These are phyloP conservation scores for Pyrrhoderma lamaoense DNA, from an alignment of 1,284 basidiomycete genomes.

Conservation along the genomic window DNA sequence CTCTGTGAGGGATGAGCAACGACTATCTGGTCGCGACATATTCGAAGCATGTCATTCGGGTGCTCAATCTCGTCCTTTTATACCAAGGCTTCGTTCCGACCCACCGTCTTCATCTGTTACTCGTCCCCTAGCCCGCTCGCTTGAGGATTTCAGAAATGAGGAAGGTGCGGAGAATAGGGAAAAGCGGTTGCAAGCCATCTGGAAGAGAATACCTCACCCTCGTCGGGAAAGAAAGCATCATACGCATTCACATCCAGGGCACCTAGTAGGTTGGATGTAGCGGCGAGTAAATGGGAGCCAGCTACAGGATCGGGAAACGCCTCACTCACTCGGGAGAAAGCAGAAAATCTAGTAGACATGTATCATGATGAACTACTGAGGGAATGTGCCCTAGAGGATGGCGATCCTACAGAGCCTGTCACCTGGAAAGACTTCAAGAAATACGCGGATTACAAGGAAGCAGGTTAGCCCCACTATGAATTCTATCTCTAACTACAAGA, in stretches of 20 bases:
- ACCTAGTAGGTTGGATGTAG: constrained; percentile 24
- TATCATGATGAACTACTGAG: constrained; percentile 76
- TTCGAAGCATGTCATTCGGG: constrained; percentile 46
- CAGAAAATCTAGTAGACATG: constrained; percentile 56
- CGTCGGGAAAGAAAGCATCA: constrained; percentile 19
- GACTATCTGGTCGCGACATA: constrained; percentile 25
- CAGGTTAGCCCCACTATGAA: constrained; percentile 38
- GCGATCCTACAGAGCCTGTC: constrained; percentile 37
- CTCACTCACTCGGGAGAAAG: constrained; percentile 57
- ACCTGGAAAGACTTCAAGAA: constrained; percentile 75
- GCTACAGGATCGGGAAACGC: constrained; percentile 26
- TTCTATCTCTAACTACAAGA: too few relatives aligned
- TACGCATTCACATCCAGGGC: constrained; percentile 15
- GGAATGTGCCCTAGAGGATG: constrained; percentile 47
- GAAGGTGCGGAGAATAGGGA: constrained; percentile 59
- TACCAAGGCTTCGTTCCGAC: constrained; percentile 55
- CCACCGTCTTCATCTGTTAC: constrained; percentile 18
- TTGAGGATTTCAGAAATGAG: constrained; percentile 54
- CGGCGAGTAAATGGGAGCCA: constrained; percentile 24
- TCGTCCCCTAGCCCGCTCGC: constrained; percentile 36
- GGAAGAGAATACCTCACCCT: constrained; percentile 44
- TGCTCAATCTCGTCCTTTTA: constrained; percentile 41
- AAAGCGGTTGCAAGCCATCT: constrained; percentile 49
- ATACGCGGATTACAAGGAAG: constrained; percentile 73
- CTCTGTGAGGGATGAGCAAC: too few relatives aligned